Base-by-base conservation (phyloP, 192 early-diverging fungal species). In the Entomortierella lignicola region DNA sequence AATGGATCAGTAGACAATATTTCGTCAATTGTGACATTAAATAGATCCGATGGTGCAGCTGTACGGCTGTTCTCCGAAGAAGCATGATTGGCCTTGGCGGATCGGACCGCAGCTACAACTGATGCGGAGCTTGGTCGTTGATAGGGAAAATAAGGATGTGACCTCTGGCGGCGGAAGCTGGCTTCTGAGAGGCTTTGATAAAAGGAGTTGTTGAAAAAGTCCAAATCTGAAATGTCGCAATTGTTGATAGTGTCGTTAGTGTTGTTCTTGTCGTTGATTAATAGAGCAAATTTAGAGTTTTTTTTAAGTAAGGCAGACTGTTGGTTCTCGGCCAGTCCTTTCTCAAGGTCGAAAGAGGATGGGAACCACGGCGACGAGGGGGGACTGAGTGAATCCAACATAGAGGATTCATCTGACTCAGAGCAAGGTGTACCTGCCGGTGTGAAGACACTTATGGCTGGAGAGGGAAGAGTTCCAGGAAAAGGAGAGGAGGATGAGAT, bases 31-130 rank as follows among this genome's bases (percentile, higher is more conserved):
- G 72, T 43, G 18, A 67, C 25, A 52, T 62, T 67, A 31, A 43
- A 75, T 4, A 75, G 51, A 23, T 75, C 72, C 21, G 64, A 75
- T 11, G 72, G 72, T 31, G 72, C 63, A 15, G 72, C 72, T 21
- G 72, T 75, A n/a, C 31, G 11, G 27, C 23, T 25, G 31, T 20
- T 55, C 39, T 63, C 56, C 1, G 18, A 21, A 32, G 65, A 26
- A 17, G 6, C 30, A 25, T 27, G 21, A 26, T 21, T 53, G 18
- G 10, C n/a, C 20, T 15, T 50, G 15, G 56, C 20, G 31, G 56
- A 59, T 39, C 61, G 47, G 31, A 71, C 55, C 13, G 60, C 60
- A 23, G 30, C 23, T 29, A 29, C 60, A 4, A 55, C 21, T 23
- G 52, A 61, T 12, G 26, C 17, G 20, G 44, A 47, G 44, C 20